Evolutionary conservation across 495 filamentous ascomycete genomes (phyloP).

Genomic region (Cryomyces antarcticus): DNA sequence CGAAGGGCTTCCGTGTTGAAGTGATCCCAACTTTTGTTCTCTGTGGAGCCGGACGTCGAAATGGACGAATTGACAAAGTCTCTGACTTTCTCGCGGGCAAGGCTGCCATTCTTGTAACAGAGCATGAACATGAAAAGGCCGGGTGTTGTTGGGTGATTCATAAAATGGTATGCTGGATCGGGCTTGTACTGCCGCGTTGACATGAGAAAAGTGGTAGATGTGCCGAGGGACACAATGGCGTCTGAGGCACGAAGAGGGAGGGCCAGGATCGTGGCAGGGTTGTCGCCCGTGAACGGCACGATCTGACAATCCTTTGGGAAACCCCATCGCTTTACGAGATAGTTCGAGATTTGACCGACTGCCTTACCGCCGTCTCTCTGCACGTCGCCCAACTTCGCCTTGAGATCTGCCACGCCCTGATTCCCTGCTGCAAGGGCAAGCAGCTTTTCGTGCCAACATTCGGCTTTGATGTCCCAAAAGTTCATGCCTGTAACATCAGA

Average conservation of each 20-base stretch:
- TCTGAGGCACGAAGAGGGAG: constrained; percentile 70
- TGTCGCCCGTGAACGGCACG: constrained; percentile 82
- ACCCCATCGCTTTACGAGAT: constrained; percentile 59
- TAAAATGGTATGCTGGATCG: constrained; percentile 42
- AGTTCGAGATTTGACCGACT: constrained; percentile 50
- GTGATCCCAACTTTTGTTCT: background rate
- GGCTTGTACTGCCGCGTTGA: constrained; percentile 76
- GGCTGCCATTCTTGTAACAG: constrained; percentile 94
- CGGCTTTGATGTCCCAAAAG: constrained; percentile 69
- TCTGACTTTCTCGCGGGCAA: constrained; percentile 75
- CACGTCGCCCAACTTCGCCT: constrained; percentile 61
- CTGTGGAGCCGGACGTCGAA: constrained; percentile 9
- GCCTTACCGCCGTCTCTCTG: constrained; percentile 58
- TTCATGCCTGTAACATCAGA: constrained; percentile 95
- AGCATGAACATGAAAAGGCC: constrained; percentile 77
- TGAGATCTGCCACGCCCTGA: constrained; percentile 45
- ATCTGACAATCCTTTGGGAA: constrained; percentile 58
- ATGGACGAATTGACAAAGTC: constrained; percentile 39
- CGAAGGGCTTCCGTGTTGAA: constrained; percentile 51
- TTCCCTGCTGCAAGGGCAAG: constrained; percentile 57
- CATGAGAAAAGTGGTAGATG: constrained; percentile 94
- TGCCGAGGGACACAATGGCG: constrained; percentile 85
- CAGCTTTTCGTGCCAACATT: constrained; percentile 50
- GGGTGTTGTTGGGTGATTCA: constrained; percentile 24
- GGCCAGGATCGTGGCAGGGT: constrained; percentile 84